Evolutionary conservation across 495 filamentous ascomycete genomes (phyloP).

Genomic region (Penicillium subrubescens): DNA sequence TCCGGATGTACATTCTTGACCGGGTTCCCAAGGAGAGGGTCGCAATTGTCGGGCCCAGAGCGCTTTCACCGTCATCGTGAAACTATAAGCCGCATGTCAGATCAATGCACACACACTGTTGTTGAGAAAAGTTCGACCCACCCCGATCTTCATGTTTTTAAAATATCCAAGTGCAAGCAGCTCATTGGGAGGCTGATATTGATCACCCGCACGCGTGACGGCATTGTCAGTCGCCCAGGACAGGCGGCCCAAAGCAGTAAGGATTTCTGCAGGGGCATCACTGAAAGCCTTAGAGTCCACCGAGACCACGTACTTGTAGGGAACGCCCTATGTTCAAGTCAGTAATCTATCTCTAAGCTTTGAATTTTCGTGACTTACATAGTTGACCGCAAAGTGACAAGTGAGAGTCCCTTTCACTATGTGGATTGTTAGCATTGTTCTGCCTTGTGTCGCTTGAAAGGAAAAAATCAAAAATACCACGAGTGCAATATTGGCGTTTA

Average conservation of each 20-base stretch:
- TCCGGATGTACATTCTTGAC: constrained; percentile 68
- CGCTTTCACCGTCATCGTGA: constrained; percentile 83
- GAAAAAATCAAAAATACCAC: neutral
- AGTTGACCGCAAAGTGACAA: constrained; percentile 71
- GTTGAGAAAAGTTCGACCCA: constrained; percentile 40
- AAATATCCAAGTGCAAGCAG: constrained; percentile 76
- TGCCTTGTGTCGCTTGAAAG: neutral
- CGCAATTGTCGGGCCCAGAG: constrained; percentile 74
- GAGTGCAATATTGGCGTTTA: neutral
- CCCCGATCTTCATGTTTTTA: constrained; percentile 65
- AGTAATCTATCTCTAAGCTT: constrained; percentile 8
- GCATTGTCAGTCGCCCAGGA: constrained; percentile 62
- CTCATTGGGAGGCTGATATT: constrained; percentile 60
- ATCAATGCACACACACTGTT: neutral
- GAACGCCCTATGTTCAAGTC: constrained; percentile 60
- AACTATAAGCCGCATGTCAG: constrained; percentile 51
- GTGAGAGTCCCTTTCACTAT: constrained; percentile 50
- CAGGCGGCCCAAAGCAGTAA: constrained; percentile 59
- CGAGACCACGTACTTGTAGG: constrained; percentile 78
- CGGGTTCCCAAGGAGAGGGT: constrained; percentile 72
- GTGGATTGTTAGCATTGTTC: neutral
- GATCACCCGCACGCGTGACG: constrained; percentile 28
- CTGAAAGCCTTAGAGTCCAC: constrained; percentile 65
- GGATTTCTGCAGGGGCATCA: constrained; percentile 59
- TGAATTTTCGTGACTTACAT: constrained; percentile 49